A percentile compares a stretch with the other conserved stretches of the same genome.
phyloP scores from a whole-genome alignment of 257 asterid species.

The Ehretia macrophylla region DNA sequence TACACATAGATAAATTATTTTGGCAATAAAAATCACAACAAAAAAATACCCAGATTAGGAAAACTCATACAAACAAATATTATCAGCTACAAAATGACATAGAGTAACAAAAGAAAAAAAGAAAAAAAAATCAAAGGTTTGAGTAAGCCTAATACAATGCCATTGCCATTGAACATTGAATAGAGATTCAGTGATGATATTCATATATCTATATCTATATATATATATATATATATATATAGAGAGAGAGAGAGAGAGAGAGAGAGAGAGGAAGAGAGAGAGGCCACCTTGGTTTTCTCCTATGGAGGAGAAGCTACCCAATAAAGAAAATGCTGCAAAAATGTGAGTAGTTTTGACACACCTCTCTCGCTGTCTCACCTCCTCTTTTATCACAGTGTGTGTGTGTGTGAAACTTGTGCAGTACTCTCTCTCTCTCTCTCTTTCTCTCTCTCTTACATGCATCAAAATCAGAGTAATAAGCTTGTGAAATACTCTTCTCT shows the following conservation, averaged over 20 bases:
- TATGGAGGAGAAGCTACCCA: too few species aligned
- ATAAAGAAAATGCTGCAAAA: too few species aligned
- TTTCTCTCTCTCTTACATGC: conserved; percentile 36
- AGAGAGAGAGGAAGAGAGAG: too few species aligned
- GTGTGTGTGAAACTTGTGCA: conserved; percentile 42
- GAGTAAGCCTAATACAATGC: too few species aligned
- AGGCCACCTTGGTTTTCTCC: too few species aligned
- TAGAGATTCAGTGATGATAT: too few species aligned
- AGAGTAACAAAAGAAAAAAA: conserved; percentile 1
- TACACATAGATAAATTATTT: background rate
- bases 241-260: too few species aligned
- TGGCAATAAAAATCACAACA: background rate
- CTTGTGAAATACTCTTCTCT: conserved; percentile 48
- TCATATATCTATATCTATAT: too few species aligned
- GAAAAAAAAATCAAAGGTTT: conserved; percentile 7
- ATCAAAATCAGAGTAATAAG: conserved; percentile 76
- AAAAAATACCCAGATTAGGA: background rate
- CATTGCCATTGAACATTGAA: too few species aligned
- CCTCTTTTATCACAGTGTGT: conserved; percentile 28
- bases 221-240: too few species aligned
- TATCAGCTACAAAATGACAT: background rate
- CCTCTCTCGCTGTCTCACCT: conserved; percentile 12
- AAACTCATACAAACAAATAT: conserved; percentile 6
- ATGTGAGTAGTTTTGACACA: too few species aligned
- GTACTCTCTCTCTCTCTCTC: conserved; percentile 34